These are phyloP conservation scores for Saccharomyces pastorianus DNA, from an alignment of 1,139 yeast species.

Conservation along the genomic window DNA sequence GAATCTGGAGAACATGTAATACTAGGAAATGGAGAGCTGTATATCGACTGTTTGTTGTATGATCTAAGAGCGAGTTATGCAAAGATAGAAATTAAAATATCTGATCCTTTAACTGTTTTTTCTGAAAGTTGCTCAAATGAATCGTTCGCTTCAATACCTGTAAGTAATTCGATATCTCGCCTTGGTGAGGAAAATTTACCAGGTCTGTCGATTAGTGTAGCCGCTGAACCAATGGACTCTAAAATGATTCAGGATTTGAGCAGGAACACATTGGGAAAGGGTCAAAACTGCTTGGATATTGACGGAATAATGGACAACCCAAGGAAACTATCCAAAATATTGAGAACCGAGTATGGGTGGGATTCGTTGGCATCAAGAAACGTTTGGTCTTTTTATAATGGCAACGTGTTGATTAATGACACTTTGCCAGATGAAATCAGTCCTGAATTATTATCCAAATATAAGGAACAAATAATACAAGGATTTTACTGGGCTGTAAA, in stretches of 20 bases:
- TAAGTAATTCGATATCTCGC: slow-evolving; percentile 15
- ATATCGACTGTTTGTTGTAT: slow-evolving; percentile 74
- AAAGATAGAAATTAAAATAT: slow-evolving; percentile 65
- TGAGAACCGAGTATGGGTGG: slow-evolving; percentile 62
- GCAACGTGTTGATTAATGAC: slow-evolving; percentile 67
- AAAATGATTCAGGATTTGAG: slow-evolving; percentile 52
- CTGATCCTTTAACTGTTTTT: slow-evolving; percentile 77
- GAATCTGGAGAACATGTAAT: slow-evolving; percentile 85
- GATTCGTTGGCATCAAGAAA: slow-evolving; percentile 79
- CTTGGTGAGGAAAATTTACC: slow-evolving; percentile 39
- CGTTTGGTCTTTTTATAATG: slow-evolving; percentile 59
- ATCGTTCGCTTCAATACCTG: slow-evolving; percentile 60
- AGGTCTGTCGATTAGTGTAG: slow-evolving; percentile 55
- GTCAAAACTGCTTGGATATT: not conserved
- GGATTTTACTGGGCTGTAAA: slow-evolving; percentile 81
- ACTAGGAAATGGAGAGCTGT: slow-evolving; percentile 79
- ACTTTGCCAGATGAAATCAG: slow-evolving; percentile 68
- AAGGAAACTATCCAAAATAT: slow-evolving; percentile 43
- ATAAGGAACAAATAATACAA: slow-evolving; percentile 50
- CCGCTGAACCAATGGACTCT: slow-evolving; percentile 68
- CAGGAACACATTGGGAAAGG: slow-evolving; percentile 37
- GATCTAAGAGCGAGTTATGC: slow-evolving; percentile 59
- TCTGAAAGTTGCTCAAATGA: slow-evolving; percentile 67
- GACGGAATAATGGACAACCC: slow-evolving; percentile 31
- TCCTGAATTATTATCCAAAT: slow-evolving; percentile 37